Percentiles rank a stretch among this genome's conserved stretches.
Evolutionary conservation across 805 yeast genomes (phyloP).

Genomic region (Kuraishia floccosa): DNA sequence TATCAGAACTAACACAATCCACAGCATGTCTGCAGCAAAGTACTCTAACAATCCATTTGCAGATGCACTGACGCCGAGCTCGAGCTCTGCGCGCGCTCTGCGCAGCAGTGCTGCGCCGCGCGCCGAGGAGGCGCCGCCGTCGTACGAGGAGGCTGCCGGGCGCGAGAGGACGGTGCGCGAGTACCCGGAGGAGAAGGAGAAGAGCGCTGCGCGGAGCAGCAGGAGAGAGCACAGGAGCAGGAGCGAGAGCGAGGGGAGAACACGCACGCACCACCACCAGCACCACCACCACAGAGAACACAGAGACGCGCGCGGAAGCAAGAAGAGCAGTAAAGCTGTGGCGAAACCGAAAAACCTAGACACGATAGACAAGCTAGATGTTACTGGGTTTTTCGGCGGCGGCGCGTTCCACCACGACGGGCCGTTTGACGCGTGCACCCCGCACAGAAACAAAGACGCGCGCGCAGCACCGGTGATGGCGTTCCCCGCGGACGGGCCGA

Average conservation of each 20-base stretch:
- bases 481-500: conserved; percentile 93
- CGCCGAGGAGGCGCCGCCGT: conserved; percentile 22
- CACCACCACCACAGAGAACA: conserved; percentile 9
- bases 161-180: conserved; percentile 25
- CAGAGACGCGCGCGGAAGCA: conserved; percentile 21
- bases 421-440: conserved; percentile 97
- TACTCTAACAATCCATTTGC: conserved; percentile 43
- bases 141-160: conserved; percentile 64
- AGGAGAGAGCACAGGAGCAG: conserved; percentile 10
- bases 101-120: conserved; percentile 10
- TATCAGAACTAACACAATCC: too few species aligned
- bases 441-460: conserved; percentile 75
- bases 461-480: conserved; percentile 88
- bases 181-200: conserved; percentile 41
- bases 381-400: conserved; percentile 86
- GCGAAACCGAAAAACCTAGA: conserved; percentile 68
- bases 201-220: conserved; percentile 1
- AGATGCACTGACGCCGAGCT: conserved; percentile 28
- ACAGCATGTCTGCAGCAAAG: conserved; percentile 5
- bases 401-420: conserved; percentile 98
- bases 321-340: conserved; percentile 20
- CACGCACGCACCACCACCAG: conserved; percentile 2
- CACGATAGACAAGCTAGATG: conserved; percentile 91
- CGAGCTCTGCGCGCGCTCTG: conserved; percentile 13
- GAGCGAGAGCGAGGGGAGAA: conserved; percentile 6